Percentiles rank a stretch among this genome's conserved stretches.
phyloP scores from a whole-genome alignment of 192 early-diverging fungal genomes.

The Backusella circina region DNA sequence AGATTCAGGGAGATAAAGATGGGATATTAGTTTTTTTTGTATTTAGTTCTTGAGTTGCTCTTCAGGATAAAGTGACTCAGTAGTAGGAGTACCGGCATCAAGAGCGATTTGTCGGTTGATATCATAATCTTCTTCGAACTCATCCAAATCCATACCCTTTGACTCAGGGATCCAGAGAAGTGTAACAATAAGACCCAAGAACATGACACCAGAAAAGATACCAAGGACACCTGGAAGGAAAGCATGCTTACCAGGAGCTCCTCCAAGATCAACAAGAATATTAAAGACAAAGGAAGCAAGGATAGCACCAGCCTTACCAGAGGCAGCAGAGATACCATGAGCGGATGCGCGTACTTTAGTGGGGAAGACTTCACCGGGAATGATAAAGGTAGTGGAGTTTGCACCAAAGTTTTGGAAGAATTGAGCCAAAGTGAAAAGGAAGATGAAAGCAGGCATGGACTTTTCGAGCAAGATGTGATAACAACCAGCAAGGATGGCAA shows the following conservation, averaged over 20 bases:
- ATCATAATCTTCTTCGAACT: conserved; percentile 16
- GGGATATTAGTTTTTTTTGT: background rate
- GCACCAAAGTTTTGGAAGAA: conserved; percentile 79
- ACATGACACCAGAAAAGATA: conserved; percentile 47
- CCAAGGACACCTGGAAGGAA: conserved; percentile 44
- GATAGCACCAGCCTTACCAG: conserved; percentile 70
- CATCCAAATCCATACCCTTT: conserved; percentile 16
- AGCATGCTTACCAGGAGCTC: conserved; percentile 33
- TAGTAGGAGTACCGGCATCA: background rate
- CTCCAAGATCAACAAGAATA: conserved; percentile 41
- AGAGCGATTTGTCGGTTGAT: background rate
- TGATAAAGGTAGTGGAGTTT: conserved; percentile 76
- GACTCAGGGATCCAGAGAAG: conserved; percentile 17
- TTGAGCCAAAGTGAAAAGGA: conserved; percentile 46
- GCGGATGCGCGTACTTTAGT: conserved; percentile 68
- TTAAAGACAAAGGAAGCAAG: conserved; percentile 55
- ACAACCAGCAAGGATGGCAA: conserved; percentile 58
- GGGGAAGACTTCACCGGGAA: conserved; percentile 72
- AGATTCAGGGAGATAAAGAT: background rate
- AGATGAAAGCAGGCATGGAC: conserved; percentile 39
- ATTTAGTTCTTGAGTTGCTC: background rate
- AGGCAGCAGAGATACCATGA: conserved; percentile 77
- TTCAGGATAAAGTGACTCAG: background rate
- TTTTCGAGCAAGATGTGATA: conserved; percentile 57
- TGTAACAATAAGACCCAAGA: conserved; percentile 13